Evolutionary conservation across 2,329 filamentous ascomycete genomes (phyloP), one percentile per base, ranked within the genome.

Genomic region (Cordyceps cateniannulata): DNA sequence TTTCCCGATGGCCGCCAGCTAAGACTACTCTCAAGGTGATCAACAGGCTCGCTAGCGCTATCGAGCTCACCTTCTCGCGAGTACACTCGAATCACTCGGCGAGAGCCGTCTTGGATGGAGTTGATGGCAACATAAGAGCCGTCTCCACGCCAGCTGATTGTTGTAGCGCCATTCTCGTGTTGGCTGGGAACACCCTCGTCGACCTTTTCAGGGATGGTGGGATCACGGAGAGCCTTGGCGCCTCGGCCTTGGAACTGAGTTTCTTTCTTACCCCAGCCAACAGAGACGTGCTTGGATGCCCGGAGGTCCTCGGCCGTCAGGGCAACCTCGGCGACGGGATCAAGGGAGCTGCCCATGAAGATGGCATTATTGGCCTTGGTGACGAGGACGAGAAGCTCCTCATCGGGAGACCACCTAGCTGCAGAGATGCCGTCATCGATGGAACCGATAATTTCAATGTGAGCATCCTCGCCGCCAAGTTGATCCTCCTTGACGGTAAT

Each of bases 251-350:
- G 90, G 73, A 99, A 99, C 72, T 99, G 95, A 0, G 95, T 99
- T 75, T 99, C 95, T 71, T 90, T 91, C 78, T 98, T 98, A 62
- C 95, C 95, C 95, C 95, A 99, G 54, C 95, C 95, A 24, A 99
- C 93, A 22, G 92, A 96, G 61, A 97, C 95, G 77, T 97, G 93
- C 72, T 88, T 95, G 27, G 89, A 98, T n/a, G 86, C 85, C 67
- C 89, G 89, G 64, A 96, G 82, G 73, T 96, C 93, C 49, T 93
- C 90, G 0, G 79, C 71, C 0, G 83, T 85, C 72, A 98, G 85
- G 38, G 81, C 77, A 57, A 90, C 81, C 73, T 93, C 89, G 38
- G 89, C 85, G 47, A 96, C 85, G 61, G 87, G 88, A 67, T 98
- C 93, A 66, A 98, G 96, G 27, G 87, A 86, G 64, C 92, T 84